Conservation (phyloP, 2,329 filamentous ascomycete genomes). For the Fusarium nodosum region DNA sequence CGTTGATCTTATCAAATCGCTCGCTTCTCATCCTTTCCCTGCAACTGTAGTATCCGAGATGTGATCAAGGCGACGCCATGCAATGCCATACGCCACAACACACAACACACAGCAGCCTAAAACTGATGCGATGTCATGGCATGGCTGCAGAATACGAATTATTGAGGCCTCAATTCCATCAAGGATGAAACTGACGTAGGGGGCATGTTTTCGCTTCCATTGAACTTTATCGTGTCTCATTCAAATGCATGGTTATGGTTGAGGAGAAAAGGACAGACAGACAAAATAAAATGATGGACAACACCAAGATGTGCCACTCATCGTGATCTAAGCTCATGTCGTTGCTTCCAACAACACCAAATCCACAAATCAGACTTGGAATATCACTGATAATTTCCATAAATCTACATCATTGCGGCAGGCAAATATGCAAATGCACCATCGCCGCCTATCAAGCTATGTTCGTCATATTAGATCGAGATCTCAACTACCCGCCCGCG, state of each 20-base stretch:
- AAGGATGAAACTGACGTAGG: conserved; percentile 19
- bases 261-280: not conserved
- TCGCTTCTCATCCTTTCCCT: not conserved
- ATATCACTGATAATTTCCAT: too few relatives aligned
- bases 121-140: conserved; percentile 3
- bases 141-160: not conserved
- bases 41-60: not conserved
- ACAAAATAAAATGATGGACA: too few relatives aligned
- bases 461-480: conserved; percentile 26
- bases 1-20: conserved; percentile 6
- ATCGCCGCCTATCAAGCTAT: not conserved
- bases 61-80: conserved; percentile 4
- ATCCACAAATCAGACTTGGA: too few relatives aligned
- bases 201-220: not conserved
- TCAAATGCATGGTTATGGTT: not conserved
- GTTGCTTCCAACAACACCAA: not conserved
- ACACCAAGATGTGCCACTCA: not conserved
- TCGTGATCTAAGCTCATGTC: not conserved
- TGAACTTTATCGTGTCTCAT: conserved; percentile 18
- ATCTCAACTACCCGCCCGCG: not conserved
- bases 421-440: conserved; percentile 10
- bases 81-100: conserved; percentile 19
- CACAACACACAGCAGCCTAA: too few relatives aligned
- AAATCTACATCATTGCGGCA: not conserved
- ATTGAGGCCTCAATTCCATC: not conserved